A percentile compares a stretch with the other conserved stretches of the same genome.
phyloP scores from a whole-genome alignment of 441 rosid species.

The Populus hybrid region DNA sequence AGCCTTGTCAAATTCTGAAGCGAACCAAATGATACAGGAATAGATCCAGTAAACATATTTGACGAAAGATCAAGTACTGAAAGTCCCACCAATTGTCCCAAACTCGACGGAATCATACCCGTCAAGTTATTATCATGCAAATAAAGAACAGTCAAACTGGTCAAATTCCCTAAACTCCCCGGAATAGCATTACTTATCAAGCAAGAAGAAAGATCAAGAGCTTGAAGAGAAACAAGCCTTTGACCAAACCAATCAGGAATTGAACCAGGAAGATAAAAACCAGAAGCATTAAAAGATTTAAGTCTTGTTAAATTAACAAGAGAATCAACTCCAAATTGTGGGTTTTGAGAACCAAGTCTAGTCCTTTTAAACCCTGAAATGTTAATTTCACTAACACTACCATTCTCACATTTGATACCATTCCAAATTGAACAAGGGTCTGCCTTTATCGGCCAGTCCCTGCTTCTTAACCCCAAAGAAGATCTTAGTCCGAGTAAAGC shows the following conservation, averaged over 20 bases:
- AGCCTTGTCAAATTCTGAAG: slow-evolving; percentile 51
- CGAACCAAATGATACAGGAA: slow-evolving; percentile 55
- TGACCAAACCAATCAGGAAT: slow-evolving; percentile 84
- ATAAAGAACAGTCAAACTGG: slow-evolving; percentile 49
- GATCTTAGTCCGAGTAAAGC: slow-evolving; percentile 83
- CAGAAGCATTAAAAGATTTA: slow-evolving; percentile 77
- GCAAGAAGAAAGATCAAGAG: slow-evolving; percentile 84
- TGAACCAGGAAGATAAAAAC: slow-evolving; percentile 68
- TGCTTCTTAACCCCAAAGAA: slow-evolving; percentile 72
- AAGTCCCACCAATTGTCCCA: slow-evolving; percentile 56
- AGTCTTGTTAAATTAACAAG: slow-evolving; percentile 60
- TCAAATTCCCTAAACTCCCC: slow-evolving; percentile 58
- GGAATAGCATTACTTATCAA: slow-evolving; percentile 63
- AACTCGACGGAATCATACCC: slow-evolving; percentile 53
- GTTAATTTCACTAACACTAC: slow-evolving; percentile 61
- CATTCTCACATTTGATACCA: slow-evolving; percentile 63
- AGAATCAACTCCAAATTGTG: slow-evolving; percentile 65
- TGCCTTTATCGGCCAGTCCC: slow-evolving; percentile 81
- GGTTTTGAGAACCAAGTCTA: slow-evolving; percentile 59
- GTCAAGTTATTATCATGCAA: slow-evolving; percentile 58
- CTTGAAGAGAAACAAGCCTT: slow-evolving; percentile 42
- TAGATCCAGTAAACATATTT: slow-evolving; percentile 61
- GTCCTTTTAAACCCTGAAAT: slow-evolving; percentile 86
- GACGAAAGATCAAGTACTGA: slow-evolving; percentile 60
- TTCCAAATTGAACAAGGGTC: slow-evolving; percentile 76